Evolutionary conservation across 805 yeast genomes (phyloP).

Genomic region (Spathaspora hagerdaliae): DNA sequence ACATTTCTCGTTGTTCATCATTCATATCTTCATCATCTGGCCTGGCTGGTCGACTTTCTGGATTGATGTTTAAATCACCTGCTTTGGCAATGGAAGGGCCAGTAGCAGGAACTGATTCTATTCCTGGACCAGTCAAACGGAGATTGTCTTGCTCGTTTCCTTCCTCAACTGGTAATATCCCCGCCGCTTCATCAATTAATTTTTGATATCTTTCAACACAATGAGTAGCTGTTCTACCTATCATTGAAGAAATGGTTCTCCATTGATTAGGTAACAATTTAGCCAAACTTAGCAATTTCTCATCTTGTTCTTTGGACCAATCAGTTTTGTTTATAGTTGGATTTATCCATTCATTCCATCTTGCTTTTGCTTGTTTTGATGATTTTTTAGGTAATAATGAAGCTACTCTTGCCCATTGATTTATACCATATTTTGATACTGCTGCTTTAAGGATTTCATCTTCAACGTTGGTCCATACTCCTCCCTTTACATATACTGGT

Average conservation of each 20-base stretch:
- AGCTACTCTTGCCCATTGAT: slow-evolving; percentile 92
- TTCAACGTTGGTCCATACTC: slow-evolving; percentile 80
- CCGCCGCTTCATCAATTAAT: slow-evolving; percentile 52
- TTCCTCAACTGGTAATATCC: slow-evolving; percentile 19
- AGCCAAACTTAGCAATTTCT: slow-evolving; percentile 60
- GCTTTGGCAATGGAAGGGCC: slow-evolving; percentile 22
- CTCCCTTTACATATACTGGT: slow-evolving; percentile 74
- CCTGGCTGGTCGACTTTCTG: slow-evolving; percentile 75
- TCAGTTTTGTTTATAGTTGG: slow-evolving; percentile 62
- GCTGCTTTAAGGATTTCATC: slow-evolving; percentile 91
- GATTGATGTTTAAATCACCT: slow-evolving; percentile 64
- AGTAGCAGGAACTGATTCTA: slow-evolving; percentile 44
- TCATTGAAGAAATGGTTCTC: slow-evolving; percentile 79
- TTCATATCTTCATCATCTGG: slow-evolving; percentile 79
- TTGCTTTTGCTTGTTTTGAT: slow-evolving; percentile 85
- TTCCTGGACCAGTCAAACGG: slow-evolving; percentile 48
- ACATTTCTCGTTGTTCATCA: slow-evolving; percentile 88
- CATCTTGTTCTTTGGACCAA: slow-evolving; percentile 80
- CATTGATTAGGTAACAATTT: slow-evolving; percentile 85
- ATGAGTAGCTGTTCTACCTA: slow-evolving; percentile 76
- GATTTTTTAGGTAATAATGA: slow-evolving; percentile 80
- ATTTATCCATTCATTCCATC: slow-evolving; percentile 88
- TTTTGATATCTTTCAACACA: slow-evolving; percentile 82
- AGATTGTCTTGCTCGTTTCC: slow-evolving; percentile 13
- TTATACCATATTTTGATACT: slow-evolving; percentile 86